Evolutionary conservation across 768 basidiomycete species (phyloP).

Genomic region (Mycena albidolilacea): DNA sequence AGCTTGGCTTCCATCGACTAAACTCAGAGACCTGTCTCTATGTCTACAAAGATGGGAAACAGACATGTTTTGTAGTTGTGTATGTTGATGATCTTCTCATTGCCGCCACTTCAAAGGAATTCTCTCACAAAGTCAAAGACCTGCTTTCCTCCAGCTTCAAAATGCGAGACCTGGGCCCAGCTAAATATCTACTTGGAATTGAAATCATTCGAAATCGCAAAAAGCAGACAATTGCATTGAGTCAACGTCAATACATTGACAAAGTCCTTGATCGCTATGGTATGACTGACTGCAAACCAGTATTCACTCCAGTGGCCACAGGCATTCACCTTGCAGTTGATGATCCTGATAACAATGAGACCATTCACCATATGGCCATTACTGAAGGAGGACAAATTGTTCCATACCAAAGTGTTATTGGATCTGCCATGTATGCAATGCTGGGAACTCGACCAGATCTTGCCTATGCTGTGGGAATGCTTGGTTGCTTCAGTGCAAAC

Average conservation of each 20-base stretch:
- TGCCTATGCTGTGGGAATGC: no score
- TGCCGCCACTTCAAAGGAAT: no score
- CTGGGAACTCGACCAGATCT: no score
- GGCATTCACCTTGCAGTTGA: neutral
- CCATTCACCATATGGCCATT: neutral
- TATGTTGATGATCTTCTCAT: no score
- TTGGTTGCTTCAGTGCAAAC: no score
- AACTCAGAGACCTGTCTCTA: no score
- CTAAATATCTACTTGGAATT: neutral
- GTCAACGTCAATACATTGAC: no score
- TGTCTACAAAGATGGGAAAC: no score
- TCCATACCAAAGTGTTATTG: neutral
- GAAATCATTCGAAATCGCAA: no score
- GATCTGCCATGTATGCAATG: neutral
- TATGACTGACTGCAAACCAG: neutral
- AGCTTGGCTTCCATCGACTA: no score
- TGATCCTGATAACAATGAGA: neutral
- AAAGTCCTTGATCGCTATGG: neutral
- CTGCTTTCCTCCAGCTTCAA: constrained; percentile 2
- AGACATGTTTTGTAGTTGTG: no score
- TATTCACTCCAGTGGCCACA: neutral
- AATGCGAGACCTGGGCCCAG: neutral
- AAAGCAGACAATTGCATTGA: no score
- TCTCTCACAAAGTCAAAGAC: neutral
- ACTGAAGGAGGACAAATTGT: neutral